Conservation (phyloP, 805 yeast genomes). For the Candida methanosorbosa region DNA sequence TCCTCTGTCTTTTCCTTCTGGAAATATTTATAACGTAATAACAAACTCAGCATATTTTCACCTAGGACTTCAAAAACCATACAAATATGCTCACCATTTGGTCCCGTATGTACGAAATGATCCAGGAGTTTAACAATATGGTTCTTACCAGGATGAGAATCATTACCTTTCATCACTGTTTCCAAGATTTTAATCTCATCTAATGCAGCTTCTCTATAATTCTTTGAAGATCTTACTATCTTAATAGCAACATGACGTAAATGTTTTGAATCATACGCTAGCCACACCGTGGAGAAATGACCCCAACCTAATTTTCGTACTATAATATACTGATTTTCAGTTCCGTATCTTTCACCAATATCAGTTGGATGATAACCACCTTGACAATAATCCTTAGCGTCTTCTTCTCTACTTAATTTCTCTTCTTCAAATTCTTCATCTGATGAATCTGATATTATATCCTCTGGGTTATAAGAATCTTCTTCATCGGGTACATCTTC, state of each 20-base stretch:
- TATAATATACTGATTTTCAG: slow-evolving; percentile 34
- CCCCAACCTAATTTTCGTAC: slow-evolving; percentile 64
- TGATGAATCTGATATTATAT: slow-evolving; percentile 3
- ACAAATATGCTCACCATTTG: slow-evolving; percentile 56
- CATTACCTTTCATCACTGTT: slow-evolving; percentile 18
- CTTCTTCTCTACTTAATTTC: slow-evolving; percentile 36
- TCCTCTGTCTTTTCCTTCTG: slow-evolving; percentile 22
- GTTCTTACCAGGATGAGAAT: slow-evolving; percentile 39
- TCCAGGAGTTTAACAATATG: slow-evolving; percentile 47
- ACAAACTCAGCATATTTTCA: slow-evolving; percentile 44
- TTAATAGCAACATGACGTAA: slow-evolving; percentile 51
- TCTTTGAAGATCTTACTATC: slow-evolving; percentile 84
- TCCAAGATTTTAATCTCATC: slow-evolving; percentile 51
- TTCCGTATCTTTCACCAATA: slow-evolving; percentile 45
- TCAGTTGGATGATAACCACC: slow-evolving; percentile 63
- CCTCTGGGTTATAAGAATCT: neutral
- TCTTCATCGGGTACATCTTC: neutral
- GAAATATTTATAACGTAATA: slow-evolving; percentile 37
- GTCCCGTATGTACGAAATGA: slow-evolving; percentile 48
- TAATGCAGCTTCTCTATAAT: slow-evolving; percentile 70
- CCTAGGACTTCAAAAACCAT: slow-evolving; percentile 63
- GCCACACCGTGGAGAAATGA: slow-evolving; percentile 66
- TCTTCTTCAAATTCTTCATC: slow-evolving; percentile 18
- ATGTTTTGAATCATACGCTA: slow-evolving; percentile 33
- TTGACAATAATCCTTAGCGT: slow-evolving; percentile 38